A percentile compares a stretch with the other conserved stretches of the same genome.
Evolutionary conservation across 2,329 filamentous ascomycete species (phyloP).

Genomic region (Rosellinia necatrix): DNA sequence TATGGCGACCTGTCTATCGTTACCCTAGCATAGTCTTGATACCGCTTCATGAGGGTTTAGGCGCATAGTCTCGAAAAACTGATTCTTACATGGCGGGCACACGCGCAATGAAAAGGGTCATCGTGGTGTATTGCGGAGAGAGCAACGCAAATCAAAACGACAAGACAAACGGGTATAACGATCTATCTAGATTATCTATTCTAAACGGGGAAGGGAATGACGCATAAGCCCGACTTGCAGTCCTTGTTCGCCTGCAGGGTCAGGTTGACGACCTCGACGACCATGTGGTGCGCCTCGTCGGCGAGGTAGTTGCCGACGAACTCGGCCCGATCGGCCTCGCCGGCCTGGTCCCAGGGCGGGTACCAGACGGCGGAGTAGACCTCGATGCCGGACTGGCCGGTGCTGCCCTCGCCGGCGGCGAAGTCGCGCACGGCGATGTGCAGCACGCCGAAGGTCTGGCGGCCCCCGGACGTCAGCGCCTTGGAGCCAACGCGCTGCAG

Average conservation of each 20-base stretch:
- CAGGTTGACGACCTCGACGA: conserved; percentile 31
- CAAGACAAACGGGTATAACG: too few relatives aligned
- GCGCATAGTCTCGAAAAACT: too few relatives aligned
- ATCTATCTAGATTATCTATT: not conserved
- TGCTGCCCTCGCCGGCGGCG: conserved; percentile 10
- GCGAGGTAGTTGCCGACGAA: conserved; percentile 22
- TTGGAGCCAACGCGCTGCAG: conserved; percentile 26
- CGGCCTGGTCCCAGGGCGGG: conserved; percentile 23
- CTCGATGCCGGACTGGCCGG: conserved; percentile 24
- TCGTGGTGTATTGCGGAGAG: too few relatives aligned
- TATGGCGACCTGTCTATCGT: too few relatives aligned
- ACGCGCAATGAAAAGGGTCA: too few relatives aligned
- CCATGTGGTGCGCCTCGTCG: conserved; percentile 31
- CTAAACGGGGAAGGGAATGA: conserved; percentile 6
- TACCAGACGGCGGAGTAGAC: conserved; percentile 30
- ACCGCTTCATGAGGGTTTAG: too few relatives aligned
- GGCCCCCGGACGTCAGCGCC: conserved; percentile 12
- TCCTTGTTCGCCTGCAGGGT: conserved; percentile 25
- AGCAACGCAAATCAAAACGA: too few relatives aligned
- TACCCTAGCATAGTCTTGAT: too few relatives aligned
- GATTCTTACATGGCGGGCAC: too few relatives aligned
- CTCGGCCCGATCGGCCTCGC: conserved; percentile 6
- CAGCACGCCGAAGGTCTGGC: conserved; percentile 23
- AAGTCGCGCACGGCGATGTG: conserved; percentile 31
- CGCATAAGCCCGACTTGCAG: conserved; percentile 22